Evolutionary conservation across 2,329 filamentous ascomycete genomes (phyloP), one percentile per base, ranked within the genome.

Genomic region (Simplicillium sp.): DNA sequence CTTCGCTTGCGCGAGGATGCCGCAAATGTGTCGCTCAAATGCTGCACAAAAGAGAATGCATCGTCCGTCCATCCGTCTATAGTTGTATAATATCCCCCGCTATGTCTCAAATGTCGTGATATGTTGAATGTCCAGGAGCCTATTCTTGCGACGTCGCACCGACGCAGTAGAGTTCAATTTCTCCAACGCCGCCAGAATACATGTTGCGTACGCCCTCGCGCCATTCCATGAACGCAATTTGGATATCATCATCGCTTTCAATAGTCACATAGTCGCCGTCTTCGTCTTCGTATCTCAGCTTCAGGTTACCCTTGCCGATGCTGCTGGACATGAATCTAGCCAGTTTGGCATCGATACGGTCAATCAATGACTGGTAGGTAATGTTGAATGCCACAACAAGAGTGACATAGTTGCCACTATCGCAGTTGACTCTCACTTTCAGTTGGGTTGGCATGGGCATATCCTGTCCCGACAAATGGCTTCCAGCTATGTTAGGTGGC

Each of bases 371-470:
- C 50, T 92, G 87, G 62, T 94, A 97, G 33, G 87, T 84, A 53
- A 97, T 97, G 58, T 94, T 95, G 62, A 87, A 94, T 28, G 87
- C 85, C 34, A 95, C 94, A 11, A 98, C 90, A n/a, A 98, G 73
- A 1, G 90, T 96, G 44, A 96, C 84, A 51, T 94, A 94, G 56
- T 89, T 92, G 36, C 84, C 84, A 36, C 63, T 67, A 44, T 92
- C 87, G 56, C 87, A 94, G 55, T 90, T 90, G 43, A 98, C 88
- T 59, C 94, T 94, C 38, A 96, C 89, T 65, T 96, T 97, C 39
- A 98, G 74, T 56, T 97, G 92, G 7, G 85, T 80, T 36, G 72
- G 77, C 38, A 73, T 59, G 17, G 65, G 70, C 51, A 75, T 54
- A 17, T 88, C 55, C 59, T 60, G 67, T 50, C 56, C 74, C 45